Conservation (phyloP, 1,284 basidiomycete species). For the Cutaneotrichosporon curvatum region DNA sequence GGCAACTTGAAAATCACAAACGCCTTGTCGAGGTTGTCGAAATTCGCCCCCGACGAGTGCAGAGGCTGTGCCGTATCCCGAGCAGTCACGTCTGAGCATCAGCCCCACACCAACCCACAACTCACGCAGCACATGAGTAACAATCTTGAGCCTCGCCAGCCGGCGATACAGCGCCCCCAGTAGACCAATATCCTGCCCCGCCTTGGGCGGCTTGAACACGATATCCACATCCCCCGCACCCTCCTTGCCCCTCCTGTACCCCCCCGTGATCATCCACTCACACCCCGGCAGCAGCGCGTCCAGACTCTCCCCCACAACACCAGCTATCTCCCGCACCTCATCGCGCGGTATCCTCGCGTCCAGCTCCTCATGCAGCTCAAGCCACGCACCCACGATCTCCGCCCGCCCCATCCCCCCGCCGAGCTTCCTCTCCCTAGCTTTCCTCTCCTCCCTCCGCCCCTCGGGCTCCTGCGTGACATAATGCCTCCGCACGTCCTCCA, state of each 20-base stretch:
- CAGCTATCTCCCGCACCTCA: conserved; percentile 41
- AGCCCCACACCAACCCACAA: neutral
- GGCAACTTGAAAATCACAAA: conserved; percentile 39
- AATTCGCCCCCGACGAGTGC: conserved; percentile 35
- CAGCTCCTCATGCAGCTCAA: conserved; percentile 36
- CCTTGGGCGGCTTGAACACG: conserved; percentile 33
- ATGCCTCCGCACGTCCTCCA: conserved; percentile 35
- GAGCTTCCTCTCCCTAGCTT: conserved; percentile 25
- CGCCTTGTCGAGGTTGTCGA: conserved; percentile 46
- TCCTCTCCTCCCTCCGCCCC: conserved; percentile 25
- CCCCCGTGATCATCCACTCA: conserved; percentile 38
- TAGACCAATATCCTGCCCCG: conserved; percentile 25
- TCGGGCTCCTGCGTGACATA: conserved; percentile 23
- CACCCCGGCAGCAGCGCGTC: conserved; percentile 35
- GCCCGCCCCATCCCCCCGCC: conserved; percentile 40
- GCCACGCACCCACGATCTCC: conserved; percentile 44
- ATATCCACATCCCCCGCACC: conserved; percentile 42
- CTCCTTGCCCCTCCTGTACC: conserved; percentile 42
- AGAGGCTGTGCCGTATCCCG: conserved; percentile 22
- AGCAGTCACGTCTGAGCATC: conserved; percentile 26
- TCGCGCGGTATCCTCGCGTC: conserved; percentile 37
- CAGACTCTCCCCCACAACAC: conserved; percentile 34
- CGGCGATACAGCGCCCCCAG: conserved; percentile 30
- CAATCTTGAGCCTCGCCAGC: conserved; percentile 28
- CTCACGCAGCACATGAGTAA: conserved; percentile 45